Conservation (phyloP, 306 rosid genomes). For the Pterocarpus santalinus region DNA sequence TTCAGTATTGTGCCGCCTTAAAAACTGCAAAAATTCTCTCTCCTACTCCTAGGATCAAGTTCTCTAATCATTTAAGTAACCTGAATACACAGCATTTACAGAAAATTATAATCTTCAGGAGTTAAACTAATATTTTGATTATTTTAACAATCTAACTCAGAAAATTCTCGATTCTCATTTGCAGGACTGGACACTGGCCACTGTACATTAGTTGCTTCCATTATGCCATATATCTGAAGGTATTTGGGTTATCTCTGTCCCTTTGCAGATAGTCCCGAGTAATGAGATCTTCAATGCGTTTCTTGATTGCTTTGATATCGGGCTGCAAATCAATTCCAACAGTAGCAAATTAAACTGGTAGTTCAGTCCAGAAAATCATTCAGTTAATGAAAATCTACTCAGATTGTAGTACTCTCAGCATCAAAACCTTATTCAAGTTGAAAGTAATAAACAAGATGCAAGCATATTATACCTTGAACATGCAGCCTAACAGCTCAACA, state of each 20-base stretch:
- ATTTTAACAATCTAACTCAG: slow-evolving; percentile 24
- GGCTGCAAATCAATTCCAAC: slow-evolving; percentile 62
- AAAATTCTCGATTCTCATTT: not conserved
- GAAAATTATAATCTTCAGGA: slow-evolving; percentile 13
- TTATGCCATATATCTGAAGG: slow-evolving; percentile 70
- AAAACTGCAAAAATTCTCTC: slow-evolving; percentile 4
- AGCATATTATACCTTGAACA: slow-evolving; percentile 74
- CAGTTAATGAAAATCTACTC: slow-evolving; percentile 1
- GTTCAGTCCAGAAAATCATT: slow-evolving; percentile 16
- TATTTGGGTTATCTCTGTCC: slow-evolving; percentile 69
- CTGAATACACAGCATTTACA: slow-evolving; percentile 54
- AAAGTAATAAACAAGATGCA: slow-evolving; percentile 19
- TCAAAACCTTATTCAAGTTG: not conserved
- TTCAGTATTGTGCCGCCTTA: too few species aligned
- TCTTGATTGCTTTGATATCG: slow-evolving; percentile 82
- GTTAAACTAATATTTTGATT: not conserved
- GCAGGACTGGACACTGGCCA: not conserved
- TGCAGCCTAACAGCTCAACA: slow-evolving; percentile 71
- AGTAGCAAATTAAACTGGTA: not conserved
- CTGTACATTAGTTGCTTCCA: slow-evolving; percentile 26
- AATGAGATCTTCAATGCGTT: slow-evolving; percentile 84
- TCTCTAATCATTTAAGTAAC: slow-evolving; percentile 14
- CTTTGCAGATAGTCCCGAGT: slow-evolving; percentile 77
- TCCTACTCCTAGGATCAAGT: not conserved
- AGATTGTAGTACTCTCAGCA: not conserved